Evolutionary conservation across 495 filamentous ascomycete genomes (phyloP), one percentile per base, ranked within the genome.

Genomic region (Lepraria neglecta): DNA sequence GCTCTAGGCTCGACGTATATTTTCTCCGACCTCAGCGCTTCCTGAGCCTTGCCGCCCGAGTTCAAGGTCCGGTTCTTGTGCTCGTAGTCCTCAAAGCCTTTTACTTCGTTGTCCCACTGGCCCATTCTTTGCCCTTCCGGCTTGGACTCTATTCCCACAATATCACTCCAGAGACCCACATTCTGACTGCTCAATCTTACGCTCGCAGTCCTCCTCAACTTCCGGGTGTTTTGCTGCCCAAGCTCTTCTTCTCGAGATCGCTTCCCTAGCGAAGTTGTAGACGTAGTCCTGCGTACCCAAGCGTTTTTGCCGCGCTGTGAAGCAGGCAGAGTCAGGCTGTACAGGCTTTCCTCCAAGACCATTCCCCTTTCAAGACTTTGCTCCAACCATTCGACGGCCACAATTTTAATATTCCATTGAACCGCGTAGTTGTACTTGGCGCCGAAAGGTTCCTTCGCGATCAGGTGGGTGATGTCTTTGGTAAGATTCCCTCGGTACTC

Each of bases 291-390:
- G 64, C 69, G 70, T 65, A 82, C 80, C 88, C 89, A 95, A 55
- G 94, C 92, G 6, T 85, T 88, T 9, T 76, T 75, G 0, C 94
- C 94, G 67, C 90, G 84, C 68, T 90, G 76, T 64, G 87, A 84
- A 12, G 64, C 51, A 7, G 90, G 83, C 12, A 91, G 62, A 38
- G 75, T 72, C 2, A 89, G 91, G 69, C 94, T 84, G 71, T 95
- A 98, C 60, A 82, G 81, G 12, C 77, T 77, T 68, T 96, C 95
- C 35, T 96, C 87, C 27, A 98, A 77, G 3, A 88, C 86, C 90
- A 98, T 92, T n/a, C 94, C 95, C 58, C 94, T 84, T 66, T 89
- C 85, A 58, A 94, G 65, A 68, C 91, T 92, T 62, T 97, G 85
- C 30, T 82, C 74, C 50, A 97, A 79, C 94, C 94, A 98, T 71